Conservation (phyloP, 1,284 basidiomycete species). For the Anthracocystis setariae region DNA sequence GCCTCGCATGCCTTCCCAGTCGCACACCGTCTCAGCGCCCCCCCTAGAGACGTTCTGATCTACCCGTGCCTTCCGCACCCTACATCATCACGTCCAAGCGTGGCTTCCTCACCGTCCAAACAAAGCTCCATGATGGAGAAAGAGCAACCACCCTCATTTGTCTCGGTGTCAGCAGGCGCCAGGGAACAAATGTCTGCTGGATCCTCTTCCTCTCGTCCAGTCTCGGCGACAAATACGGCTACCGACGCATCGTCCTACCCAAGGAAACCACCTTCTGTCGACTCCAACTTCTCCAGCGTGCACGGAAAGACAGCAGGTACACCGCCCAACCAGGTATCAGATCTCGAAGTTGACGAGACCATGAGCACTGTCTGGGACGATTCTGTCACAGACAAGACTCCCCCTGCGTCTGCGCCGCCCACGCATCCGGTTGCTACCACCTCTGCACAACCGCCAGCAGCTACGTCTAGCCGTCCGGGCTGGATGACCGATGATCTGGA, state of each 20-base stretch:
- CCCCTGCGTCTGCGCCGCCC: not conserved
- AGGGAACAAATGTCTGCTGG: not conserved
- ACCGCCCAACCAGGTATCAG: conserved; percentile 17
- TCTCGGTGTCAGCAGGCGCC: conserved; percentile 18
- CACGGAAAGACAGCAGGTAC: conserved; percentile 48
- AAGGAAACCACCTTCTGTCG: conserved; percentile 33
- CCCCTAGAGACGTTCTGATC: no score
- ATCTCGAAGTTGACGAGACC: conserved; percentile 9
- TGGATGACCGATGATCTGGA: conserved; percentile 56
- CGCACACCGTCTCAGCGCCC: no score
- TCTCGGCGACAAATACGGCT: conserved; percentile 22
- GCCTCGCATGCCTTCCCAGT: no score
- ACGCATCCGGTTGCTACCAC: not conserved
- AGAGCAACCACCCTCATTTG: conserved; percentile 19
- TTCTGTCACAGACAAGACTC: conserved; percentile 13
- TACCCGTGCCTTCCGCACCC: no score
- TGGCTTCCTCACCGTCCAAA: no score
- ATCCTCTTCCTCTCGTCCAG: conserved; percentile 15
- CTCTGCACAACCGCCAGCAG: not conserved
- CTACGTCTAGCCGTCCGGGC: conserved; percentile 16
- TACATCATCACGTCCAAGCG: no score
- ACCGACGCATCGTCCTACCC: conserved; percentile 20
- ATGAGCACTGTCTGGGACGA: conserved; percentile 44
- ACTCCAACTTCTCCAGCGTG: conserved; percentile 50
- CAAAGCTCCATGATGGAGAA: conserved; percentile 18